These are phyloP conservation scores for Cryphonectria radicalis DNA, from an alignment of 2,329 filamentous ascomycete species.

Conservation along the genomic window DNA sequence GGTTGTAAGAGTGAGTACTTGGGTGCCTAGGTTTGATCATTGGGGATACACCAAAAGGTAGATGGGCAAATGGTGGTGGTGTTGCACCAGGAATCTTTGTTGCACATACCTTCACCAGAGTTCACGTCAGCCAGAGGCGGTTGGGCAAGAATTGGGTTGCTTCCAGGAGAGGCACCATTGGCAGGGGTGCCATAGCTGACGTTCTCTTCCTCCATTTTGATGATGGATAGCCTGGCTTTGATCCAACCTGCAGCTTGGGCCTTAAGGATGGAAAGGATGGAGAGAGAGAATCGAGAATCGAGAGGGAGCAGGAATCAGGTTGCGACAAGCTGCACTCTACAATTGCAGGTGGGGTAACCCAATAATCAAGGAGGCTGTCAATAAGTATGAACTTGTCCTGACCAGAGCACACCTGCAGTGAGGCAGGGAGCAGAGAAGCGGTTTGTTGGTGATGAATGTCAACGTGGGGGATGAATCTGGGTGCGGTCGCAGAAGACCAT, in stretches of 20 bases:
- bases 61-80: neutral
- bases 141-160: slow-evolving; percentile 61
- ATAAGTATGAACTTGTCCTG: neutral
- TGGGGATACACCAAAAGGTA: neutral
- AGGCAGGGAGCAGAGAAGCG: slow-evolving; percentile 18
- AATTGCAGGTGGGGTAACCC: slow-evolving; percentile 26
- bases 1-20: slow-evolving; percentile 1
- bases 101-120: slow-evolving; percentile 51
- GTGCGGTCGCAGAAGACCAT: slow-evolving; percentile 28
- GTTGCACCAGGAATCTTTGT: neutral
- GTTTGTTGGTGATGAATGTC: slow-evolving; percentile 17
- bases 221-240: slow-evolving; percentile 32
- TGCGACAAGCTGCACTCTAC: slow-evolving; percentile 13
- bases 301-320: slow-evolving; percentile 3
- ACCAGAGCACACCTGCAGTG: neutral
- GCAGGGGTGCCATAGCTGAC: slow-evolving; percentile 61
- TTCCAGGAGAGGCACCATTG: slow-evolving; percentile 59
- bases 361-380: neutral
- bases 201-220: slow-evolving; percentile 62
- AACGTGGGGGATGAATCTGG: slow-evolving; percentile 8
- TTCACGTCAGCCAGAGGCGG: slow-evolving; percentile 52
- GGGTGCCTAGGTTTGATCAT: neutral
- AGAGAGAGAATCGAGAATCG: neutral
- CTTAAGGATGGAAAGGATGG: neutral
- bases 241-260: slow-evolving; percentile 12